Evolutionary conservation across 2,329 filamentous ascomycete species (phyloP), one percentile per base, ranked within the genome.

Genomic region (Colletotrichum agaves): DNA sequence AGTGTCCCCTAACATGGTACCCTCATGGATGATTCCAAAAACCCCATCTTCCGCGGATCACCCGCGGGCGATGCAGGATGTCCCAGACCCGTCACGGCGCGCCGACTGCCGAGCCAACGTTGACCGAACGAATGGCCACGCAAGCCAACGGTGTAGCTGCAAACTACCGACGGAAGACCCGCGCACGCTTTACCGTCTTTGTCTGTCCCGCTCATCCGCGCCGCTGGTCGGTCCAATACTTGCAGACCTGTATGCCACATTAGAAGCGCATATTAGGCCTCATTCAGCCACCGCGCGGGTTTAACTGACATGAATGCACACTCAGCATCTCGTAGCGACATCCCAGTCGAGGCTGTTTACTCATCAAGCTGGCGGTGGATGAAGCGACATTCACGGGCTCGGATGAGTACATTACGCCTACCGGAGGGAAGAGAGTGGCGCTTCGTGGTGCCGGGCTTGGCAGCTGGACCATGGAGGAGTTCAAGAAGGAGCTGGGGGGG

Each of bases 391-490:
- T 5, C 4, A 43, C 21, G 15, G 5, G 12, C 1, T 1, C 27
- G 17, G 69, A 73, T 2, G 74, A 76, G 19, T 77, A 79, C 2
- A 75, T 81, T 1, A 68, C n/a, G 72, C 6, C 73, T 87, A 10
- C 80, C 83, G 0, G 86, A 66, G 80, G 81, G 21, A 83, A 83
- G 71, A 78, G 85, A 58, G 75, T 88, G 4, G 84, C 81, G 1
- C 71, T 86, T 33, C 73, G 81, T 10, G 84, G 84, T 0, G 75
- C 83, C 0, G 84, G 83, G 0, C 80, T 81, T 0, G 83, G 84
- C 0, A 76, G 80, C 3, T 84, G 81, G 81, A 72, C 72, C 13
- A 68, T 80, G 49, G 57, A 68, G 8, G 74, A 77, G 17, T 72
- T 60, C 4, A 72, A 61, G 12, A 55, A 55, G 19, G 74, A 75